Conservation (phyloP, 257 asterid genomes). For the Solanum corneliomulleri region DNA sequence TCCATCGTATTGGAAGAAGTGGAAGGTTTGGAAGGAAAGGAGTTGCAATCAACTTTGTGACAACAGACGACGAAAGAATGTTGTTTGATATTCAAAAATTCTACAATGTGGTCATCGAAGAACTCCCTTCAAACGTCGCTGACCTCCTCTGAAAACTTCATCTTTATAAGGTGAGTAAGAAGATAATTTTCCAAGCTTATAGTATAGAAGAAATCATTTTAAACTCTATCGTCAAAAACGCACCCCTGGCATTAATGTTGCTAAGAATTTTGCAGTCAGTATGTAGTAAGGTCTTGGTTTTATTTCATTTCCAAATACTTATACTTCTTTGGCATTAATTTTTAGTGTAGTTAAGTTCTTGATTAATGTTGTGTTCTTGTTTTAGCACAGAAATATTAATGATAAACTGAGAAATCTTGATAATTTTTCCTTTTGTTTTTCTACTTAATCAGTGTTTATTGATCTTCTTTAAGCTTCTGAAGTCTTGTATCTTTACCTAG, state of each 20-base stretch:
- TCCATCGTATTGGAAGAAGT: slow-evolving; percentile 69
- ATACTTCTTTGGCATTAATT: background rate
- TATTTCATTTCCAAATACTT: background rate
- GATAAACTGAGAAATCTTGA: background rate
- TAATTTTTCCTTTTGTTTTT: background rate
- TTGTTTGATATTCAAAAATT: slow-evolving; percentile 64
- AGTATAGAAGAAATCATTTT: background rate
- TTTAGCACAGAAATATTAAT: background rate
- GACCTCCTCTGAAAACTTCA: slow-evolving; percentile 40
- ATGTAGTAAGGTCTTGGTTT: background rate
- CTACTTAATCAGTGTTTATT: background rate
- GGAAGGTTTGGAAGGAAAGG: slow-evolving; percentile 81
- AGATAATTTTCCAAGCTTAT: background rate
- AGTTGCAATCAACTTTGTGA: slow-evolving; percentile 58
- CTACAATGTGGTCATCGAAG: slow-evolving; percentile 57
- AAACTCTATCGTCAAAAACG: background rate
- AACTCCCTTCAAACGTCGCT: slow-evolving; percentile 66
- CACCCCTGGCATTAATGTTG: background rate
- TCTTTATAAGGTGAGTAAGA: background rate
- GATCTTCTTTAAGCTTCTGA: background rate
- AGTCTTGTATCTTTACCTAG: background rate
- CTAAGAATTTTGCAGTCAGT: background rate
- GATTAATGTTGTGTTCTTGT: background rate
- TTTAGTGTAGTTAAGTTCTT: background rate
- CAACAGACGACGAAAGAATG: slow-evolving; percentile 60